Base-by-base conservation (phyloP, 768 basidiomycete species). In the Phaffia tasmanica region DNA sequence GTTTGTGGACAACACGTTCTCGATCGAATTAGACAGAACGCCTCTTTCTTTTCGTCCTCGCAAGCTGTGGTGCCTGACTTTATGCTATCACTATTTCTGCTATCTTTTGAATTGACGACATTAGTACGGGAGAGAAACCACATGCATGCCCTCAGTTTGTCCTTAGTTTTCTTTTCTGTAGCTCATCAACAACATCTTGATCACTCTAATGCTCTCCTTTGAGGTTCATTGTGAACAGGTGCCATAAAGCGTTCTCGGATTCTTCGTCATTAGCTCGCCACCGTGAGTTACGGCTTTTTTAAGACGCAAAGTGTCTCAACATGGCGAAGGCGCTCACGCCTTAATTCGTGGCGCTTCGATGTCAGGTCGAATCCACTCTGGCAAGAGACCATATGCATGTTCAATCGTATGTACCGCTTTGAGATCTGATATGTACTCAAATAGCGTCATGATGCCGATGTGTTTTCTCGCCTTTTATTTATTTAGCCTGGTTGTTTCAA, bases 91-190 rank as follows among this genome's bases (percentile, higher is more conserved):
- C n/a, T 15, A 9, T 23, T 9, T 5, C 53, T 54, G 5, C 23
- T 42, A 11, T 42, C 11, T 42, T 42, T 11, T 42, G 11, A 42
- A 42, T 11, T 42, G 35, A 42, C 11, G 35, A 42, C 35, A 11
- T 56, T 63, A 78, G 77, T 59, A 76, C 77, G 21, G 77, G 77
- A 5, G 77, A 77, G 61, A 70, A 72, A 21, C 77, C 77, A 7
- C 77, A 78, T 60, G 35, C 63, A 0, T 78, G 77, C 72, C 70
- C 35, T 5, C 35, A 42, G 35, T 42, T 42, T 42, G 35, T 42
- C 35, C 11, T 42, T 42, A 11, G 11, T 42, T 11, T 42, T 42
- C 4, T 42, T 42, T 11, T 42, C 35, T 42, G 35, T 11, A 11
- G 35, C 6, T 11, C 35, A 42, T 4, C 11, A 5, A 11, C 4